A percentile compares a stretch with the other conserved stretches of the same genome.
These are phyloP conservation scores for Silene uniflora DNA, from an alignment of 148 eudicot genomes.

Conservation along the genomic window DNA sequence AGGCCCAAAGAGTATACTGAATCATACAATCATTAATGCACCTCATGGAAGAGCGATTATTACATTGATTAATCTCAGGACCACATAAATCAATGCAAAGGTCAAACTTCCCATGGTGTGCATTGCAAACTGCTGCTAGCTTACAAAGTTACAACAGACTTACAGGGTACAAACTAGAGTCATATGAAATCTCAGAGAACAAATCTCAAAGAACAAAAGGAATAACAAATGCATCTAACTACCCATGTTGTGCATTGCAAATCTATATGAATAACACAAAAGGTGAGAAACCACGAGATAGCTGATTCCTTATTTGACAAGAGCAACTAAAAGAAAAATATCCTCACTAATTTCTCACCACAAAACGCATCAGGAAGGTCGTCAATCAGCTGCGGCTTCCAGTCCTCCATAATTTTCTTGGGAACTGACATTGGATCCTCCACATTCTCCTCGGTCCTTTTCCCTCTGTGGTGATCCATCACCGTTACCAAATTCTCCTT, in stretches of 20 bases:
- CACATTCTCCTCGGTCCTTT: constrained; percentile 56
- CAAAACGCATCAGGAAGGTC: constrained; percentile 98
- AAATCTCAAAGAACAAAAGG: background rate
- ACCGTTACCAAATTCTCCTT: constrained; percentile 84
- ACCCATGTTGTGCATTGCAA: background rate
- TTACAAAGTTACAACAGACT: background rate
- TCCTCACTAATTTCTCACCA: constrained; percentile 43
- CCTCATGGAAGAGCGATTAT: background rate
- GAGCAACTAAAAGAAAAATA: constrained; percentile 7
- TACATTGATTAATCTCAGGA: background rate
- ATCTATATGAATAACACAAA: background rate
- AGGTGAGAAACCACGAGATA: constrained; percentile 8
- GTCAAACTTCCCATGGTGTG: background rate
- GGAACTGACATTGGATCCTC: constrained; percentile 96
- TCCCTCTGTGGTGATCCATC: constrained; percentile 75
- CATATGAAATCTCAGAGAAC: background rate
- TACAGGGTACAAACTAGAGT: background rate
- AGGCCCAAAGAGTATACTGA: background rate
- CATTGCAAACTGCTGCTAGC: background rate
- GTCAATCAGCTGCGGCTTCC: constrained; percentile 86
- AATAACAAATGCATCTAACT: background rate
- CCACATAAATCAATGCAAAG: background rate
- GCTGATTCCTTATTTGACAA: background rate
- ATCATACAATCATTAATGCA: background rate
- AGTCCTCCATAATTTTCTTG: constrained; percentile 81